phyloP scores from a whole-genome alignment of 2,329 filamentous ascomycete genomes.

The Penicillium sp. region DNA sequence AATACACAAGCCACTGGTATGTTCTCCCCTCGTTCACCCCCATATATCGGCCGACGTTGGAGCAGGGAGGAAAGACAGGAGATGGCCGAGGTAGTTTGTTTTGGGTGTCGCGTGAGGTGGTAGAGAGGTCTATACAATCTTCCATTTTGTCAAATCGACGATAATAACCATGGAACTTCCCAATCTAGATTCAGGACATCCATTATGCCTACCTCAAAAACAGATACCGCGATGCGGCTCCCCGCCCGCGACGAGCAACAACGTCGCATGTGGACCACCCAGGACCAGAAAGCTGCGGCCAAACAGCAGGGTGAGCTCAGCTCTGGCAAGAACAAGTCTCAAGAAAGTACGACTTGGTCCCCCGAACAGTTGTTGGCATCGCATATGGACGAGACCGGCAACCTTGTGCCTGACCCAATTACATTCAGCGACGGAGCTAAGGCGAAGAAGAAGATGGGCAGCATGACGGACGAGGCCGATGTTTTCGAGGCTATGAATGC shows the following conservation, averaged over 20 bases:
- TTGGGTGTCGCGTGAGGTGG: neutral
- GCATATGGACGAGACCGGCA: constrained; percentile 40
- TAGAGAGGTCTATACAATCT: neutral
- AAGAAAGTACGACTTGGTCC: constrained; percentile 30
- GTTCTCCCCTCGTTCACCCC: constrained; percentile 14
- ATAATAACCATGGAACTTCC: constrained; percentile 8
- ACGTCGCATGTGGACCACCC: constrained; percentile 32
- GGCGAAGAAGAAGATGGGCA: constrained; percentile 24
- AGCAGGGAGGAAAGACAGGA: constrained; percentile 7
- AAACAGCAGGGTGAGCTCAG: constrained; percentile 22
- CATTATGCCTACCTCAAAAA: constrained; percentile 40
- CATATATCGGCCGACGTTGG: constrained; percentile 12
- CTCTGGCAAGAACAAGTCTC: constrained; percentile 14
- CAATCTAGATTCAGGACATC: neutral
- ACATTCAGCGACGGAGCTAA: constrained; percentile 32
- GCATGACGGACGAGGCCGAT: constrained; percentile 36
- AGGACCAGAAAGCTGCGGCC: constrained; percentile 31
- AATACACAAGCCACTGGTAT: constrained; percentile 15
- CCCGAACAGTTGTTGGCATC: constrained; percentile 39
- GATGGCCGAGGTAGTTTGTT: neutral
- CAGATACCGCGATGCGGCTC: constrained; percentile 34
- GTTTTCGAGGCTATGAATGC: constrained; percentile 40
- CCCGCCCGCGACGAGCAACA: constrained; percentile 31
- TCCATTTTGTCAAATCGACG: neutral
- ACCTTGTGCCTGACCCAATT: constrained; percentile 40